Evolutionary conservation across 2,329 filamentous ascomycete species (phyloP), one percentile per base, ranked within the genome.

Genomic region (Boeremia lycopersici): DNA sequence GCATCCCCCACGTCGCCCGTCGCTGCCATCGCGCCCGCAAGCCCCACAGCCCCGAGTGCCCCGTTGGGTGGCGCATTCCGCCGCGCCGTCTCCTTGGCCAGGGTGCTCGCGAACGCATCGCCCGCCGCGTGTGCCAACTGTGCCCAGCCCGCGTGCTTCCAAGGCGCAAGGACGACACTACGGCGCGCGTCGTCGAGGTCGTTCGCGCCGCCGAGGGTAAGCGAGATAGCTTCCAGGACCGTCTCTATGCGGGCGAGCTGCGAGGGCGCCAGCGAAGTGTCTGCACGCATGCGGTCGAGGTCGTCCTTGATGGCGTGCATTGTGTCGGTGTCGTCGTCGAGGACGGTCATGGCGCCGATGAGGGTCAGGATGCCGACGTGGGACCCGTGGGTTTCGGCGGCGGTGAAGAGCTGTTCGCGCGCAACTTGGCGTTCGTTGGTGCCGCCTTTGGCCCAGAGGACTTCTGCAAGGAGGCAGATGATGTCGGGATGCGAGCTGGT

Each of bases 371-470:
- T 89, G 59, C 88, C 88, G 1, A 96, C 84, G 62, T 98, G 92
- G 1, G 87, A 84, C 0, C 90, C 85, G 44, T 89, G 78, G 45
- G 80, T 82, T 64, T 93, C 90, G 11, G 96, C 87, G 31, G 89
- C 87, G 12, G 87, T 87, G 67, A 96, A 93, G 0, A 99, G 82
- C 60, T 90, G 85, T 47, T 89, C 86, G 3, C 91, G 84, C 13
- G 93, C 93, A 57, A 89, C 86, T 44, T 88, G 85, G 41, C 88
- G 86, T 50, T 93, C 89, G 0, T 87, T 82, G 6, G 88, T 85
- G 0, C 87, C 86, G 8, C 90, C 92, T 61, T 91, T 91, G 0
- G 93, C 93, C 93, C 95, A 99, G 0, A 98, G 82, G 0, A 98
- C 90, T 74, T 98, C 91, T 0, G 93, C 90, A 11, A 98, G 81